These are phyloP conservation scores for Neonectria faginata DNA, from an alignment of 2,329 filamentous ascomycete genomes.

Conservation along the genomic window DNA sequence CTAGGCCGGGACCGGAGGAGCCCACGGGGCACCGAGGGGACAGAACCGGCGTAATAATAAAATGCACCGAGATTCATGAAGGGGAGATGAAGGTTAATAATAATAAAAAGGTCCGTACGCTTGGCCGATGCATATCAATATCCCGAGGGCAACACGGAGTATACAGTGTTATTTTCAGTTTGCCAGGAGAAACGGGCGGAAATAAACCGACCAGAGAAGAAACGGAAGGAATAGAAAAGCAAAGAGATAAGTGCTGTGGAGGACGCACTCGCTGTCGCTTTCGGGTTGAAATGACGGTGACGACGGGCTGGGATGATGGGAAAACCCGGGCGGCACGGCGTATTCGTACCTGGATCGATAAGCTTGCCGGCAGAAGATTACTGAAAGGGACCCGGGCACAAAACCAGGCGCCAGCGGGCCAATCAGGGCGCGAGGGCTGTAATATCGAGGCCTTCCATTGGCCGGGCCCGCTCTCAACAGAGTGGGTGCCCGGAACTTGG, in stretches of 20 bases:
- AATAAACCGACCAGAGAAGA: constrained; percentile 15
- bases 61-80: constrained; percentile 5
- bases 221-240: constrained; percentile 4
- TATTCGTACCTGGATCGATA: constrained; percentile 40
- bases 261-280: constrained; percentile 10
- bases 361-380: constrained; percentile 24
- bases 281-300: constrained; percentile 16
- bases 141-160: neutral
- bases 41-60: neutral
- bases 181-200: neutral
- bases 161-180: neutral
- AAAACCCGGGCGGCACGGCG: constrained; percentile 41
- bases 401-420: constrained; percentile 21
- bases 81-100: too few relatives aligned
- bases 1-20: constrained; percentile 27
- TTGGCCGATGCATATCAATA: neutral
- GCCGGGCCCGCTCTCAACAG: constrained; percentile 17
- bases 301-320: constrained; percentile 14
- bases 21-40: constrained; percentile 5
- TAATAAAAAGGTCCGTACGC: neutral
- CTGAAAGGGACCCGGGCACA: constrained; percentile 11
- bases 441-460: constrained; percentile 48
- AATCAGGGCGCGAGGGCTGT: constrained; percentile 45
- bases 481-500: constrained; percentile 40
- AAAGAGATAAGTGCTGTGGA: neutral